A percentile compares a stretch with the other conserved stretches of the same genome.
Conservation (phyloP, 768 basidiomycete species). For the Hortiboletus campestris region DNA sequence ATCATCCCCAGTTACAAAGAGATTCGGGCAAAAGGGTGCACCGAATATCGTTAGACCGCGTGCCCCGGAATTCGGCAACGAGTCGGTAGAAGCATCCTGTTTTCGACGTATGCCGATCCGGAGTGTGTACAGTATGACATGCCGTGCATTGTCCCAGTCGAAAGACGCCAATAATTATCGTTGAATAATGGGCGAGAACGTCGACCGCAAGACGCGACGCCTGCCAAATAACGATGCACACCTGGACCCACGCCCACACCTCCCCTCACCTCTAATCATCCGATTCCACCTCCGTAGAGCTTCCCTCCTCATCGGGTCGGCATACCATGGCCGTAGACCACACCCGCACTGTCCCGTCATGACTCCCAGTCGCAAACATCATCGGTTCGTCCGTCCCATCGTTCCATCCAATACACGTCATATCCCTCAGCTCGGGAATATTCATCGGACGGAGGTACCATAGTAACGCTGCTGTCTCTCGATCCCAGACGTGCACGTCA, state of each 20-base stretch:
- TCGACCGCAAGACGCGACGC: background rate
- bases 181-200: background rate
- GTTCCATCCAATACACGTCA: constrained; percentile 85
- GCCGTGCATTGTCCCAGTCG: background rate
- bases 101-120: too few relatives aligned
- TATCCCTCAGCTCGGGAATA: constrained; percentile 51
- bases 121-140: background rate
- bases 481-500: constrained; percentile 85
- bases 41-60: too few relatives aligned
- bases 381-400: constrained; percentile 45
- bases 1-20: background rate
- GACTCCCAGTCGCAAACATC: constrained; percentile 70
- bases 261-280: constrained; percentile 6
- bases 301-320: background rate
- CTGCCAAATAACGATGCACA: background rate
- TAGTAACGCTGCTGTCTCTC: constrained; percentile 68
- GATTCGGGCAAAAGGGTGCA: background rate
- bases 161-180: background rate
- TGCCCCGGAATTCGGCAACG: too few relatives aligned
- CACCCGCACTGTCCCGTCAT: constrained; percentile 73
- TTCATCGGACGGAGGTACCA: constrained; percentile 62
- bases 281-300: constrained; percentile 22
- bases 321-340: constrained; percentile 53
- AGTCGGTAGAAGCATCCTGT: too few relatives aligned
- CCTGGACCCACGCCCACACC: background rate